Conservation (phyloP, 805 yeast genomes). For the Maudiozyma turicensis region DNA sequence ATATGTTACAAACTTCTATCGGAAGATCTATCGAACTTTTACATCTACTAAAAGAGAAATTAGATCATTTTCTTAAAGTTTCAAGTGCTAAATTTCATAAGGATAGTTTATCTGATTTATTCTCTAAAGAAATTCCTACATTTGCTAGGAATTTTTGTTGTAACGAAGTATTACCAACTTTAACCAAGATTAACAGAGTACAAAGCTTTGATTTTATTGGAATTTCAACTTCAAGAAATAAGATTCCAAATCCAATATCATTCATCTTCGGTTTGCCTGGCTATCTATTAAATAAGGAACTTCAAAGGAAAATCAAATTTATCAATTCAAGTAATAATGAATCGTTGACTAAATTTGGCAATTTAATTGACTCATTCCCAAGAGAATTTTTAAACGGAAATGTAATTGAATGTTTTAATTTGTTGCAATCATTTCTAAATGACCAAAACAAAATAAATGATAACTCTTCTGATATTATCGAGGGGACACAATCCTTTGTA, state of each 20-base stretch:
- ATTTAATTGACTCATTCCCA: slow-evolving; percentile 6
- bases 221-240: background rate
- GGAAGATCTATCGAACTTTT: background rate
- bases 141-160: background rate
- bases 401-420: background rate
- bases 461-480: slow-evolving; percentile 4
- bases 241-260: background rate
- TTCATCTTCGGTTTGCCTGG: slow-evolving; percentile 9
- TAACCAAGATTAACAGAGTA: slow-evolving; percentile 2
- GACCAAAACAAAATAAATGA: background rate
- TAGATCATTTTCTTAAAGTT: background rate
- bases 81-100: background rate
- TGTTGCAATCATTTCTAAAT: background rate
- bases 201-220: slow-evolving; percentile 7
- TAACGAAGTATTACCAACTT: slow-evolving; percentile 4
- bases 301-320: slow-evolving; percentile 5
- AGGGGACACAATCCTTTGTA: slow-evolving; percentile 4
- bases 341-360: slow-evolving; percentile 14
- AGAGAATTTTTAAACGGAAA: background rate
- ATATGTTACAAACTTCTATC: slow-evolving; percentile 16
- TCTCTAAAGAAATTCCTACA: background rate
- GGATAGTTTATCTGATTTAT: background rate
- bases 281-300: slow-evolving; percentile 13
- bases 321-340: slow-evolving; percentile 5
- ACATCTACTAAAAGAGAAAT: slow-evolving; percentile 6